These are phyloP conservation scores for Dioszegia aurantiaca DNA, from an alignment of 768 basidiomycete species.

Conservation along the genomic window DNA sequence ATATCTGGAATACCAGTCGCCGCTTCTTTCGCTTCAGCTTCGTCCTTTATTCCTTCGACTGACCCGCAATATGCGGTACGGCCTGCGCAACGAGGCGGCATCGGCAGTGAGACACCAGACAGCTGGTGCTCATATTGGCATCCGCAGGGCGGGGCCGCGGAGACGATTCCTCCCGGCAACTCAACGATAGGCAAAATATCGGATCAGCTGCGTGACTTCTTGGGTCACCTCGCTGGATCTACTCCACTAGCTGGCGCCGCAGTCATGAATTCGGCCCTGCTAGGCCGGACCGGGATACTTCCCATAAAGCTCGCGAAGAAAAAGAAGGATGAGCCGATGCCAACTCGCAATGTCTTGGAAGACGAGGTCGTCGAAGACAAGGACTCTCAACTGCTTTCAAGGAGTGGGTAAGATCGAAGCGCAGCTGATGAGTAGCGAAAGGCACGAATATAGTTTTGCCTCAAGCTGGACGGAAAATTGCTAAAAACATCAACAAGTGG, in stretches of 20 bases:
- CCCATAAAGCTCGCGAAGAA: conserved; percentile 40
- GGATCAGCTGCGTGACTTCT: conserved; percentile 25
- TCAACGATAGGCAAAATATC: conserved; percentile 25
- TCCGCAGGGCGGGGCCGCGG: conserved; percentile 60
- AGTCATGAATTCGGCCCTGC: background rate
- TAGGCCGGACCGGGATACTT: conserved; percentile 16
- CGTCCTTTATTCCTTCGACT: conserved; percentile 70
- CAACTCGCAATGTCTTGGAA: conserved; percentile 31
- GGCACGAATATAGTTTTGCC: conserved; percentile 74
- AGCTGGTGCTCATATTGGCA: conserved; percentile 71
- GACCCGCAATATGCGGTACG: conserved; percentile 33
- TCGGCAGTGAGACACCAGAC: conserved; percentile 35
- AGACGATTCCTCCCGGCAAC: conserved; percentile 23
- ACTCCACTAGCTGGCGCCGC: background rate
- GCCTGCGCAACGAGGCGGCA: conserved; percentile 31
- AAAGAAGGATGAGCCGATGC: conserved; percentile 28
- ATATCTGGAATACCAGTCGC: conserved; percentile 86
- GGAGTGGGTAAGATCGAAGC: conserved; percentile 31
- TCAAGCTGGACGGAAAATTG: conserved; percentile 58
- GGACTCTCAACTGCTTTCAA: conserved; percentile 41
- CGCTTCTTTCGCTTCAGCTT: conserved; percentile 85
- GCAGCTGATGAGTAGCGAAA: conserved; percentile 41
- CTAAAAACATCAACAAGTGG: conserved; percentile 92
- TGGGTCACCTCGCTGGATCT: conserved; percentile 33
- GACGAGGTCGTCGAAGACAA: conserved; percentile 41